A percentile compares a stretch with the other conserved stretches of the same genome.
phyloP scores from a whole-genome alignment of 1,284 basidiomycete genomes.

The Meripilus lineatus region DNA sequence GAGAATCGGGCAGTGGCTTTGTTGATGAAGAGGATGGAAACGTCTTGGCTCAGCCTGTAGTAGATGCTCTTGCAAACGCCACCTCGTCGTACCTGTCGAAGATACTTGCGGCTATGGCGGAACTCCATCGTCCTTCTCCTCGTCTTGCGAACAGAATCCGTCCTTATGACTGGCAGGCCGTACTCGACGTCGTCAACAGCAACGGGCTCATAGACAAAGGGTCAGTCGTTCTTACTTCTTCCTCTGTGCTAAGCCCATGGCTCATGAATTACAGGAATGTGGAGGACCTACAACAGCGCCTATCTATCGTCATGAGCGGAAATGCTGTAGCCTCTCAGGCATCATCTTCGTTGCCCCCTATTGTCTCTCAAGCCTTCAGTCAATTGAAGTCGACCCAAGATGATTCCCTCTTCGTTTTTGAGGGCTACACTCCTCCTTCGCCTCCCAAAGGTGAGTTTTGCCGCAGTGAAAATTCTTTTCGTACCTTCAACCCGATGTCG shows the following conservation, averaged over 20 bases:
- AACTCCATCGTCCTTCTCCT: conserved; percentile 30
- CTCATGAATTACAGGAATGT: conserved; percentile 29
- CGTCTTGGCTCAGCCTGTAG: not conserved
- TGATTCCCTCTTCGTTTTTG: not conserved
- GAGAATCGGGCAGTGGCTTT: too few species aligned
- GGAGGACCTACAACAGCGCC: conserved; percentile 31
- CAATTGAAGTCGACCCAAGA: not conserved
- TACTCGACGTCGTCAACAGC: conserved; percentile 39
- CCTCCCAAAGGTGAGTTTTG: not conserved
- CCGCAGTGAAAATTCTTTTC: not conserved
- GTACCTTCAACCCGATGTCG: not conserved
- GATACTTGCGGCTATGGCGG: conserved; percentile 10
- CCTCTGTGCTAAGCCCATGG: conserved; percentile 12
- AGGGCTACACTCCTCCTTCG: not conserved
- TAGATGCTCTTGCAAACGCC: not conserved
- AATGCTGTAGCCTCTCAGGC: not conserved
- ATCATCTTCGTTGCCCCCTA: not conserved
- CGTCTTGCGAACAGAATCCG: conserved; percentile 45
- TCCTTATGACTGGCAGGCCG: conserved; percentile 45
- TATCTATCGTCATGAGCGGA: not conserved
- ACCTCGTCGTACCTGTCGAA: not conserved
- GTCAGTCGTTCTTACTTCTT: conserved; percentile 30
- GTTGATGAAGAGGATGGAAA: not conserved
- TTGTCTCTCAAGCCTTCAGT: not conserved
- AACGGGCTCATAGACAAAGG: conserved; percentile 33